These are phyloP conservation scores for Coemansia sp. DNA, from an alignment of 192 early-diverging fungal species.

Conservation along the genomic window DNA sequence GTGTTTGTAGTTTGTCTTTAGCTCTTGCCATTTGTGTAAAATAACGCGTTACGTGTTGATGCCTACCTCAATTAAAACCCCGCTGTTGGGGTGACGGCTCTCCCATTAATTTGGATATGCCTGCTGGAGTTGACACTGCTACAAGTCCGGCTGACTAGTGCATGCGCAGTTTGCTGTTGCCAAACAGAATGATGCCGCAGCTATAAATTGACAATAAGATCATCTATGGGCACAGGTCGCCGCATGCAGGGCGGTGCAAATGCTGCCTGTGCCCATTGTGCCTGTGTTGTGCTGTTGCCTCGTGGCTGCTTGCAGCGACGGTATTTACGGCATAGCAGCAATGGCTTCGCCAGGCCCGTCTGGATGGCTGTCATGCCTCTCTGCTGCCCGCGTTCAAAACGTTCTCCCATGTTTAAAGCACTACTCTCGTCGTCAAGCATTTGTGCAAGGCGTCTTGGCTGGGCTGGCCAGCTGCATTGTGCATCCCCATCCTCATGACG, in stretches of 20 bases:
- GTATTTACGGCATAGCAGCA: background rate
- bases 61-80: background rate
- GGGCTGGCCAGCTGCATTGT: background rate
- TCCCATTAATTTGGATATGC: background rate
- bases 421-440: background rate
- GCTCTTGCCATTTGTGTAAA: slow-evolving; percentile 3
- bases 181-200: background rate
- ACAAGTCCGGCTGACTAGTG: background rate
- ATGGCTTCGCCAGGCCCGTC: too few relatives aligned
- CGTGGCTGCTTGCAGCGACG: background rate
- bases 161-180: background rate
- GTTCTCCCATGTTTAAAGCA: background rate
- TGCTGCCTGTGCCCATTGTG: background rate
- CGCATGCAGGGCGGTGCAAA: background rate
- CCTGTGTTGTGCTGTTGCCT: background rate
- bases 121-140: background rate
- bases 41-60: background rate
- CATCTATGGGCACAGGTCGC: background rate
- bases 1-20: slow-evolving; percentile 23
- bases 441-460: background rate
- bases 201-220: background rate
- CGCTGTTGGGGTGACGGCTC: background rate
- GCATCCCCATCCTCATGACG: background rate
- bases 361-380: background rate
- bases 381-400: background rate